Conservation (phyloP, 129 eudicot species). For the Lactuca sativa region DNA sequence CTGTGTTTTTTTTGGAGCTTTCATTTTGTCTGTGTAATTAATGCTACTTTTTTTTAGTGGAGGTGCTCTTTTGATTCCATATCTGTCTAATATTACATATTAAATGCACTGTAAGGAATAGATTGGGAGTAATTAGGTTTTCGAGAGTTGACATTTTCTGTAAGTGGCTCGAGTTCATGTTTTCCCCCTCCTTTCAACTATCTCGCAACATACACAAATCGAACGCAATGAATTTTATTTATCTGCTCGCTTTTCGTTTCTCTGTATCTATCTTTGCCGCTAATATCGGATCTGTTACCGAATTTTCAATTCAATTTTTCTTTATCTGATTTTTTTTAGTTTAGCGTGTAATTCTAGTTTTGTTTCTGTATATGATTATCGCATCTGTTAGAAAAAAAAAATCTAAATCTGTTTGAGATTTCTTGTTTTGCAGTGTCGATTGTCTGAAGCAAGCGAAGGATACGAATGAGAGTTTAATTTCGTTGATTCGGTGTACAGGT, state of each 20-base stretch:
- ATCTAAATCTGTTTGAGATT: constrained; percentile 1
- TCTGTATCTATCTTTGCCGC: constrained; percentile 21
- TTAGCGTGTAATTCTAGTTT: constrained; percentile 15
- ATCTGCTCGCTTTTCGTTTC: constrained; percentile 5
- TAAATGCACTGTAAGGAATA: constrained; percentile 22
- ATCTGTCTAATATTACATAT: constrained; percentile 20
- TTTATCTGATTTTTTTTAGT: not conserved
- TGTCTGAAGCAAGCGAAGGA: constrained; percentile 10
- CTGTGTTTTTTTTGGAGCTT: not conserved
- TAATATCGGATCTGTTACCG: constrained; percentile 26
- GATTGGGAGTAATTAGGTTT: constrained; percentile 27
- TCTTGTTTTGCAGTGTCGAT: constrained; percentile 32
- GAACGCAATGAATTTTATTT: constrained; percentile 17
- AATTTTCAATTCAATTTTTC: not conserved
- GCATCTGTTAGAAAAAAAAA: not conserved
- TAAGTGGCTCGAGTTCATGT: constrained; percentile 13
- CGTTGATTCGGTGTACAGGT: constrained; percentile 28
- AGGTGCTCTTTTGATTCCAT: constrained; percentile 13
- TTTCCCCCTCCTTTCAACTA: constrained; percentile 7
- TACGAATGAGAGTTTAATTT: constrained; percentile 9
- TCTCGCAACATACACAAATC: constrained; percentile 10
- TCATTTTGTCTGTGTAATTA: constrained; percentile 7
- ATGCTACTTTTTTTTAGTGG: constrained; percentile 17
- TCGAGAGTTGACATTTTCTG: constrained; percentile 21
- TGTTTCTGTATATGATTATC: not conserved